Evolutionary conservation across 2,329 filamentous ascomycete species (phyloP), one percentile per base, ranked within the genome.

Genomic region (Cercospora zeina): DNA sequence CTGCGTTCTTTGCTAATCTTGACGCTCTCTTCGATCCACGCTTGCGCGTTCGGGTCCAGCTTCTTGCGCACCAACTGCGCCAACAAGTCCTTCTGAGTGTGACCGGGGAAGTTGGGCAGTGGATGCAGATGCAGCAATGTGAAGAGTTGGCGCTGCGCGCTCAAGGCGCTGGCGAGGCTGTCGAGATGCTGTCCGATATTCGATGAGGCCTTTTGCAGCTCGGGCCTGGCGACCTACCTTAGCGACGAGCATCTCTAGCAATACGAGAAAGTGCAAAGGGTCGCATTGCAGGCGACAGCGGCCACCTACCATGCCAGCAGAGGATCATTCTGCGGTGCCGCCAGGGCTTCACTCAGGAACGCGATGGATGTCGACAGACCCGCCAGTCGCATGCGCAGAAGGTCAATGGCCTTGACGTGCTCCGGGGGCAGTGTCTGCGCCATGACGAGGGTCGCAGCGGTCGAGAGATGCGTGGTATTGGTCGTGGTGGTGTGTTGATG

Each of bases 41-140:
- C 85, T 72, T 93, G 89, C 16, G 92, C 87, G 24, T 85, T 82
- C 0, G 90, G 90, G 68, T 95, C 91, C 54, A 92, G 82, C 74
- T 95, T 95, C 77, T 95, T 96, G 39, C 91, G 87, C 33, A 96
- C 80, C 1, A 96, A 80, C 69, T 88, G 85, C 27, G 84, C 81
- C 1, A 93, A 81, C 3, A 90, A 81, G 1, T 73, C 77, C 74
- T 76, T 73, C 83, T 87, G 68, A 83, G 87, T 37, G 85, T 88
- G 4, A 19, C 73, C 75, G 86, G 91, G 76, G 85, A 95, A 74
- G 16, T 87, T 87, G 1, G 90, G 89, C 11, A 87, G 86, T 0
- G 91, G 91, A 72, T 90, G 91, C 21, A 90, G 84, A 66, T 89
- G 88, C 56, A 91, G 82, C 59, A 86, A 85, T 61, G 82, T 82